Evolutionary conservation across 2,329 filamentous ascomycete species (phyloP).

Genomic region (Colletotrichum tofieldiae): DNA sequence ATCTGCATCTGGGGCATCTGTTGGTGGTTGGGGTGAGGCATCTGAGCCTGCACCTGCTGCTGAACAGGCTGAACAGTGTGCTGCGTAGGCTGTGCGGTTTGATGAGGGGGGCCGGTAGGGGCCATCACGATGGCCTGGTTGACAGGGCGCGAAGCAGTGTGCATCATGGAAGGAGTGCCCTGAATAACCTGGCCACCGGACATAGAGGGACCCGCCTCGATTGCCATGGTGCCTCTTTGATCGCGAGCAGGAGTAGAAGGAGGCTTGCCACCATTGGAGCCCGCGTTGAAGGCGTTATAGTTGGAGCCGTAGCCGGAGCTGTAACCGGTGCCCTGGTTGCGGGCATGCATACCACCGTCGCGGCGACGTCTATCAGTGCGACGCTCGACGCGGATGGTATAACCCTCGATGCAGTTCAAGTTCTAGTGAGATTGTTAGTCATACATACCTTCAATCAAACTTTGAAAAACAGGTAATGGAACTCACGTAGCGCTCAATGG

Average conservation of each 20-base stretch:
- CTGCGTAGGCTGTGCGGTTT: slow-evolving; percentile 5
- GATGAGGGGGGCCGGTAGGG: background rate
- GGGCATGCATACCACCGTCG: background rate
- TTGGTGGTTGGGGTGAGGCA: background rate
- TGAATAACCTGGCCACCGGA: slow-evolving; percentile 3
- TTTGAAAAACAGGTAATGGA: background rate
- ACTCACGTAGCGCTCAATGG: slow-evolving; percentile 54
- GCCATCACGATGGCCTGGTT: background rate
- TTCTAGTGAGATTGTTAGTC: slow-evolving; percentile 49
- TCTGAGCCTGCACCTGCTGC: slow-evolving; percentile 1
- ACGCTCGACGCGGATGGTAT: slow-evolving; percentile 56
- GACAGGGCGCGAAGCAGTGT: slow-evolving; percentile 7
- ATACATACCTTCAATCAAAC: background rate
- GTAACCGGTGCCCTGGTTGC: background rate
- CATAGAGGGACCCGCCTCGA: slow-evolving; percentile 29
- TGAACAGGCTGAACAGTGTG: background rate
- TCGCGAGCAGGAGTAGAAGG: slow-evolving; percentile 36
- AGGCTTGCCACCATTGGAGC: slow-evolving; percentile 2
- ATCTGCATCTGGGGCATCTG: slow-evolving; percentile 11
- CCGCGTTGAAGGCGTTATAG: background rate
- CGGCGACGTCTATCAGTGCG: slow-evolving; percentile 34
- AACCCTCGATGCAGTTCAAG: slow-evolving; percentile 50
- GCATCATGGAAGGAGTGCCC: slow-evolving; percentile 21
- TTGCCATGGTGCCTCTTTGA: slow-evolving; percentile 26
- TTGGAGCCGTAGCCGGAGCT: background rate